These are phyloP conservation scores for Rhipidocladum racemiflorum DNA, from an alignment of 176 grass and related monocot genomes.

Conservation along the genomic window DNA sequence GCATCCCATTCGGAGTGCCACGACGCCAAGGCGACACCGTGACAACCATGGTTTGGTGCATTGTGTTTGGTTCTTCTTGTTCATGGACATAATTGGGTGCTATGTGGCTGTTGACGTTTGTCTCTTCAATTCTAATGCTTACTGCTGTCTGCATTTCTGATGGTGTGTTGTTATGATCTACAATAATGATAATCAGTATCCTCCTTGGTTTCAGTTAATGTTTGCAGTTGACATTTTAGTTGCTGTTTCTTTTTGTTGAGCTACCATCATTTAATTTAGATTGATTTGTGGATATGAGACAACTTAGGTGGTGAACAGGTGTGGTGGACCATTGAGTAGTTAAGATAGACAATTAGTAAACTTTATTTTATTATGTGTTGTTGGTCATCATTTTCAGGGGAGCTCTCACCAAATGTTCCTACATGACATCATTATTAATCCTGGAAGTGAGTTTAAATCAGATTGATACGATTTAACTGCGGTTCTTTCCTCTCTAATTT, in stretches of 20 bases:
- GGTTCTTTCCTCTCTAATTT: not conserved
- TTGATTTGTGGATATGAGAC: not conserved
- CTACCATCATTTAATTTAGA: not conserved
- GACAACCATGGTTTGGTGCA: too few species aligned
- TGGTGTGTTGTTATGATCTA: not conserved
- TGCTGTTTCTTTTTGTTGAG: not conserved
- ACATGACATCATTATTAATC: not conserved
- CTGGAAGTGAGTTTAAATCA: not conserved
- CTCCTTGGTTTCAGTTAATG: not conserved
- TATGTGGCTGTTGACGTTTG: not conserved
- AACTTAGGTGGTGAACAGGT: not conserved
- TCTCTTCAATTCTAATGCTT: not conserved
- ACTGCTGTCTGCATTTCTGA: not conserved
- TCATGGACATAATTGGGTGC: not conserved
- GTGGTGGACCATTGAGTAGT: not conserved
- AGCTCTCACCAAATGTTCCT: not conserved
- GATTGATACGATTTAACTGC: not conserved
- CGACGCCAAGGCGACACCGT: too few species aligned
- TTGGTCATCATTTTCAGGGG: not conserved
- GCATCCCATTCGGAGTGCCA: too few species aligned
- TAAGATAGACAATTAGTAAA: not conserved
- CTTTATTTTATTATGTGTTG: conserved; percentile 6
- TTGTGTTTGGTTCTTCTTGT: not conserved
- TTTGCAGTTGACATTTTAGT: not conserved
- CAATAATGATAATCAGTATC: not conserved